phyloP scores from a whole-genome alignment of 164 flowering plant genomes.

The Aristolochia fimbriata region DNA sequence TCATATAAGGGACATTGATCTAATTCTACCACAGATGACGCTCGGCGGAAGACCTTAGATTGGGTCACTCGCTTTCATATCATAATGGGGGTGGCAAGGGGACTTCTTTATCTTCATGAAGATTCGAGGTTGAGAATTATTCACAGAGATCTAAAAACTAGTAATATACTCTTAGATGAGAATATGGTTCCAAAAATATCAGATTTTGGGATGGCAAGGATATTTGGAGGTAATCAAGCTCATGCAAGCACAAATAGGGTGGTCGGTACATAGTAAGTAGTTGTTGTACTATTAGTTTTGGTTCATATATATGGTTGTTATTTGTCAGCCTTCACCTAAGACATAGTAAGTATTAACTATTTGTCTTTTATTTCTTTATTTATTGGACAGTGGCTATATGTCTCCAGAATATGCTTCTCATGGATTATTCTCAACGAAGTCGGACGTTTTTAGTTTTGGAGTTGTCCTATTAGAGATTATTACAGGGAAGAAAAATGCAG shows the following conservation, averaged over 20 bases:
- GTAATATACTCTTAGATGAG: conserved; percentile 38
- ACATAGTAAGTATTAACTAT: neutral
- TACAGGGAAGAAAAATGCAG: neutral
- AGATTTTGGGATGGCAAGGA: conserved; percentile 39
- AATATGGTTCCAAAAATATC: conserved; percentile 38
- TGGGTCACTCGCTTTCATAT: conserved; percentile 18
- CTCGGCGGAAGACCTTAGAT: neutral
- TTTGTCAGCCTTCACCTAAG: neutral
- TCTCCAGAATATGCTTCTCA: neutral
- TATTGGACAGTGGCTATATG: neutral
- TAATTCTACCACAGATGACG: neutral
- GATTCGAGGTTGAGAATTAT: conserved; percentile 41
- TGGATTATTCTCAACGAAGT: neutral
- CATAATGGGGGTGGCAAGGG: conserved; percentile 35
- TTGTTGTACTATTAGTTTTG: neutral
- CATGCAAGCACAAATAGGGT: conserved; percentile 15
- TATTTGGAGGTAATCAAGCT: conserved; percentile 19
- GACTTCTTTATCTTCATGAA: conserved; percentile 47
- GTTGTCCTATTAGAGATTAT: neutral
- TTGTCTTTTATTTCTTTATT: neutral
- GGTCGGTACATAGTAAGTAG: conserved; percentile 31
- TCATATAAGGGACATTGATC: no score
- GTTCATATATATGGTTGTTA: neutral
- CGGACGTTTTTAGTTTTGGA: neutral
- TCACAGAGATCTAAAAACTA: conserved; percentile 48